Base-by-base conservation (phyloP, 805 yeast species). In the Candida ortonii region DNA sequence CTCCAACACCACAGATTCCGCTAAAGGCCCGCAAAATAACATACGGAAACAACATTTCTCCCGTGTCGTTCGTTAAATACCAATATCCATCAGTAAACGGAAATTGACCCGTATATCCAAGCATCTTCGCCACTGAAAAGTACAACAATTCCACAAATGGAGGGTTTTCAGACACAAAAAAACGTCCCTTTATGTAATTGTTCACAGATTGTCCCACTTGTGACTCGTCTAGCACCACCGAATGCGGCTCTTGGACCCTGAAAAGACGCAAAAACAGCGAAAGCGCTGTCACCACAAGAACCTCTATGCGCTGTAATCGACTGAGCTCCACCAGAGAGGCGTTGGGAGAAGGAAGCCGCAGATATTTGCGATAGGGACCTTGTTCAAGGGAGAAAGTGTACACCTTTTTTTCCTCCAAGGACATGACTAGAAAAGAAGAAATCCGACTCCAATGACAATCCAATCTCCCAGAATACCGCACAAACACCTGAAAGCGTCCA, bases 221-320 rank as follows among this genome's bases (percentile, higher is more conserved):
- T 25, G 84, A 93, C 60, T 90, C 98, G 59, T 88, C 96, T 47
- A 85, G 85, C 9, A 90, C 95, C 22, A 88, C 94, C 14, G 84
- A 73, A 47, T 74, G 55, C 16, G 97, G 97, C 39, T 64, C 52
- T 18, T 71, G 65, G 32, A 90, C 63, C 28, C 70, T 62, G 47
- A 65, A 65, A 33, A 84, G 62, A 49, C 97, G 76, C 22, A 84
- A 71, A 28, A 59, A 52, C 9, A 68, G 38, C 0, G 95, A 73
- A 10, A 76, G 11, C 4, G 32, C 22, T 1, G 47, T 22, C 7
- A 47, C 25, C 1, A 22, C 13, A 1, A 46, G 7, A 2, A 53
- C 28, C n/a, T 50, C 54, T 5, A 47, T n/a, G n/a, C n/a, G n/a
- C n/a, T n/a, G n/a, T n/a, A n/a, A n/a, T n/a, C n/a, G n/a, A n/a